Base-by-base conservation (phyloP, 495 filamentous ascomycete genomes). In the Tetracladium marchalianum region DNA sequence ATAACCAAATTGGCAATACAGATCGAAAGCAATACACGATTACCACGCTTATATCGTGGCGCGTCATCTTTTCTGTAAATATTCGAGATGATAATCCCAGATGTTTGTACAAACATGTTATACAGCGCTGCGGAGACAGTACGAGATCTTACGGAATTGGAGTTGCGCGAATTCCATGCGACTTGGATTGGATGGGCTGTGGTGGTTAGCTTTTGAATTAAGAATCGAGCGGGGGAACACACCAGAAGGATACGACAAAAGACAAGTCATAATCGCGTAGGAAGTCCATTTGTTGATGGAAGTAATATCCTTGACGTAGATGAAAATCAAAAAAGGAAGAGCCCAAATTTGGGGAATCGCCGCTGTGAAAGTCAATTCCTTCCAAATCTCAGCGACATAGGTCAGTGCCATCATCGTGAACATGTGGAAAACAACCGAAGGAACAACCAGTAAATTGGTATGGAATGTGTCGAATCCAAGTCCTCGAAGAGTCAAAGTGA, bases 361-460 rank as follows among this genome's bases (percentile, higher is more conserved):
- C 9, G 70, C 62, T 13, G 65, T 64, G 31, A 71, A 56, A 11
- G 75, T 67, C 15, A 77, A 60, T 40, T 77, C 61, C 3, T 66
- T 63, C 10, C 66, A 59, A n/a, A 70, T 56, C 37, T 80, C 78
- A 3, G 71, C 66, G 0, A 42, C 11, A 15, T 50, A 43, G 2
- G 50, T 45, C 35, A 9, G 77, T 81, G 39, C 67, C 62, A 67
- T 62, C 46, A 53, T 54, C 0, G 66, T 64, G 40, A 76, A 47
- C 51, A 75, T 75, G 53, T 71, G 66, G 13, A 66, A 40, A 19
- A 69, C 54, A 40, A 75, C 77, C 4, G 72, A 67, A 0, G 82
- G 83, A 35, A 88, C 82, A n/a, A 77, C 77, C 24, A 88, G 66
- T 10, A 90, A 60, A 50, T 87, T 88, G 7, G 80, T 79, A 18